phyloP scores from a whole-genome alignment of 192 early-diverging fungal genomes.

The Powellomyces hirtus region DNA sequence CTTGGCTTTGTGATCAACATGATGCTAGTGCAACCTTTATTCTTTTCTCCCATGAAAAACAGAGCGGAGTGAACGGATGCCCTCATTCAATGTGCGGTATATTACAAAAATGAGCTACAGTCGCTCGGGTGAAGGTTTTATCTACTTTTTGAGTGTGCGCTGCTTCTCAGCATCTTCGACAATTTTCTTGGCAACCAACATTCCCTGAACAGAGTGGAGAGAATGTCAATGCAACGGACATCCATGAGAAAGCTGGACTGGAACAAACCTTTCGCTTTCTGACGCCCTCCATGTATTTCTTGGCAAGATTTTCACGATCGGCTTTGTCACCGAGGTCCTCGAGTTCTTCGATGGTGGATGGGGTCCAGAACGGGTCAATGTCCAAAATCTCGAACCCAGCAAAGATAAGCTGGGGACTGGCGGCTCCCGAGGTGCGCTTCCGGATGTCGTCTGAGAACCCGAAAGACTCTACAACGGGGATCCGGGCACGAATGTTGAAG shows the following conservation, averaged over 20 bases:
- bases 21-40: too few species aligned
- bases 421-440: constrained; percentile 92
- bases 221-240: background rate
- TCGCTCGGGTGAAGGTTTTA: too few species aligned
- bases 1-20: too few species aligned
- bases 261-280: constrained; percentile 75
- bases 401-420: constrained; percentile 94
- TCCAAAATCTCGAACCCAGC: constrained; percentile 91
- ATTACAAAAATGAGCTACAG: too few species aligned
- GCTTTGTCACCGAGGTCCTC: constrained; percentile 98
- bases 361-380: constrained; percentile 98
- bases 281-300: constrained; percentile 94
- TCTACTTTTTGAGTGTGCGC: constrained; percentile 70
- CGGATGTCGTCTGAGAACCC: constrained; percentile 98
- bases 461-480: constrained; percentile 97
- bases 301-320: constrained; percentile 92
- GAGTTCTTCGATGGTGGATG: constrained; percentile 93
- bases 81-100: too few species aligned
- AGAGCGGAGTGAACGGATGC: too few species aligned
- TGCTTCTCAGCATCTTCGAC: constrained; percentile 84
- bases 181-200: constrained; percentile 91
- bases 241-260: background rate
- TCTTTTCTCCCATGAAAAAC: too few species aligned
- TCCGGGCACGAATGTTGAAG: constrained; percentile 79
- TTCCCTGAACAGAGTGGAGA: constrained; percentile 48